Conservation (phyloP, 2,329 filamentous ascomycete genomes). For the Diaporthe ilicicola region DNA sequence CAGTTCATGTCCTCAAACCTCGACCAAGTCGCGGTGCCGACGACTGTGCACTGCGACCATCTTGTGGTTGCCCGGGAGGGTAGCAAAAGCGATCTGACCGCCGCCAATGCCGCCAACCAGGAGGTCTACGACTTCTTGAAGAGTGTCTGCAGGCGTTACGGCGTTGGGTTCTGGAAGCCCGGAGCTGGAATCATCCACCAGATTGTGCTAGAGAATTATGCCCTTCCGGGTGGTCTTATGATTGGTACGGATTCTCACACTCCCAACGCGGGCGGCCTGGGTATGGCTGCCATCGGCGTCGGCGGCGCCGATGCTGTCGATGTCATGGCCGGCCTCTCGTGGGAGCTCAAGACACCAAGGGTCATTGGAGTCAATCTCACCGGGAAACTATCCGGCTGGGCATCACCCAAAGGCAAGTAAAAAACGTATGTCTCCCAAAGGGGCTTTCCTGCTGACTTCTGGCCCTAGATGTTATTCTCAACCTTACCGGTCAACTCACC, state of each 20-base stretch:
- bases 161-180: slow-evolving; percentile 95
- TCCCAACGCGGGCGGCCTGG: slow-evolving; percentile 92
- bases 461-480: too few species aligned
- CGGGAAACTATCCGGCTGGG: slow-evolving; percentile 88
- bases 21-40: slow-evolving; percentile 87
- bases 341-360: slow-evolving; percentile 96
- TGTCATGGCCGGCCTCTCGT: slow-evolving; percentile 93
- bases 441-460: too few species aligned
- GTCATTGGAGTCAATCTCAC: slow-evolving; percentile 85
- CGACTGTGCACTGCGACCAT: slow-evolving; percentile 98
- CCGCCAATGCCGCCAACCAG: slow-evolving; percentile 88
- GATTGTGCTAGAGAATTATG: slow-evolving; percentile 97
- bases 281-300: slow-evolving; percentile 94
- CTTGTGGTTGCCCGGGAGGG: slow-evolving; percentile 96
- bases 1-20: slow-evolving; percentile 99
- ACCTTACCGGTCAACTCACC: slow-evolving; percentile 89
- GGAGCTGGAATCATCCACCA: slow-evolving; percentile 97
- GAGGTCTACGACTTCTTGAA: slow-evolving; percentile 98
- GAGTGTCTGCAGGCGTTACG: slow-evolving; percentile 88
- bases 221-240: slow-evolving; percentile 96
- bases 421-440: too few species aligned
- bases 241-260: slow-evolving; percentile 97
- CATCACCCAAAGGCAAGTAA: slow-evolving; percentile 85
- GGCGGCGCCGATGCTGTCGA: slow-evolving; percentile 99
- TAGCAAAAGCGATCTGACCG: slow-evolving; percentile 83